Conservation (phyloP, 495 filamentous ascomycete genomes). For the Trichoderma reesei region DNA sequence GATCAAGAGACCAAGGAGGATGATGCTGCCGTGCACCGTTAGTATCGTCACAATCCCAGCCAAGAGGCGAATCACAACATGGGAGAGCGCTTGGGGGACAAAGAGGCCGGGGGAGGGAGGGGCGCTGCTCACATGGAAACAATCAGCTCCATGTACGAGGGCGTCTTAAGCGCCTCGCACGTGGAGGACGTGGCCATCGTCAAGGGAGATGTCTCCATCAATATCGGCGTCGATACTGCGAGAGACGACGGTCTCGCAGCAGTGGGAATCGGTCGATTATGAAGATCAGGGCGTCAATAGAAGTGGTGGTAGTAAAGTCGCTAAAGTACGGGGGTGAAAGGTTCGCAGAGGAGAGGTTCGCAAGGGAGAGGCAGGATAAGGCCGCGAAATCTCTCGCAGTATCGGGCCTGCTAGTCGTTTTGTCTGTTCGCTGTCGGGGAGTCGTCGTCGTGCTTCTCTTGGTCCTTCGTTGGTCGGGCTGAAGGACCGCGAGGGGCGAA, state of each 20-base stretch:
- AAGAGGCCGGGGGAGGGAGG: too few relatives aligned
- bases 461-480: not conserved
- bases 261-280: too few relatives aligned
- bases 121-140: slow-evolving; percentile 46
- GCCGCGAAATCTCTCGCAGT: not conserved
- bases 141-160: slow-evolving; percentile 49
- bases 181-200: not conserved
- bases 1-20: slow-evolving; percentile 80
- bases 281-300: too few relatives aligned
- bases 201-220: slow-evolving; percentile 2
- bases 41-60: too few relatives aligned
- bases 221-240: not conserved
- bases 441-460: too few relatives aligned
- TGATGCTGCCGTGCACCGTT: slow-evolving; percentile 45
- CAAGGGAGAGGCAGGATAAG: not conserved
- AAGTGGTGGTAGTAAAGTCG: not conserved
- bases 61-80: not conserved
- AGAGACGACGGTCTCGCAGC: too few relatives aligned
- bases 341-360: not conserved
- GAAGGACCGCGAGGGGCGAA: not conserved
- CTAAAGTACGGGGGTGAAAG: not conserved
- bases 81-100: too few relatives aligned
- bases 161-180: slow-evolving; percentile 42
- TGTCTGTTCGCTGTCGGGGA: too few relatives aligned
- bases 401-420: not conserved